These are phyloP conservation scores for Pseudozyma thailandica DNA, from an alignment of 1,284 basidiomycete genomes.

Conservation along the genomic window DNA sequence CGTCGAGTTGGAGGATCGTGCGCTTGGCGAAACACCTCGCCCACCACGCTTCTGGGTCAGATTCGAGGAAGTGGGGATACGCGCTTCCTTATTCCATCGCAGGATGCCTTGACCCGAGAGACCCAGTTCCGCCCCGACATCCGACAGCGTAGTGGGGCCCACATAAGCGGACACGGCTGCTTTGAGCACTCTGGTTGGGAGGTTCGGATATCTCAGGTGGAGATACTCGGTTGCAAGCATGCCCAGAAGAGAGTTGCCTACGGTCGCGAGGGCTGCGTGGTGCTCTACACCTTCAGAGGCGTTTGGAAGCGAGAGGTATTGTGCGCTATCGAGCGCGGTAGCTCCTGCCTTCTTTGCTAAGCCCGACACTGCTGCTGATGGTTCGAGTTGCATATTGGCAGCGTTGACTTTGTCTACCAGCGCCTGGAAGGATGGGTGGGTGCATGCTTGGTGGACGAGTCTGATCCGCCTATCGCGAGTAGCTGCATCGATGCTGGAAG, in stretches of 20 bases:
- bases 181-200: constrained; percentile 89
- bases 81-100: constrained; percentile 71
- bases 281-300: constrained; percentile 58
- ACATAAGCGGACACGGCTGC: constrained; percentile 90
- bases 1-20: neutral
- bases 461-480: constrained; percentile 49
- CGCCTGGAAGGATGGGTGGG: constrained; percentile 56
- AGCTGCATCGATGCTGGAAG: constrained; percentile 25
- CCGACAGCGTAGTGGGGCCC: constrained; percentile 82
- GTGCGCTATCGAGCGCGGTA: constrained; percentile 22
- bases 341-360: constrained; percentile 28
- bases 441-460: constrained; percentile 58
- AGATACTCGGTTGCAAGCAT: constrained; percentile 89
- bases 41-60: constrained; percentile 24
- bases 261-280: constrained; percentile 82
- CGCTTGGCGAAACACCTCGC: constrained; percentile 7
- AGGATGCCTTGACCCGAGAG: constrained; percentile 62
- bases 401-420: constrained; percentile 43
- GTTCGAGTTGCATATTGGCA: constrained; percentile 27
- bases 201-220: constrained; percentile 83
- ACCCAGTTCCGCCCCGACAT: constrained; percentile 76
- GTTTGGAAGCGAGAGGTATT: constrained; percentile 16
- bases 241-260: constrained; percentile 91
- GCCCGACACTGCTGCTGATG: constrained; percentile 19
- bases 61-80: constrained; percentile 21